A percentile compares a stretch with the other conserved stretches of the same genome.
These are phyloP conservation scores for Nemania sp. DNA, from an alignment of 2,329 filamentous ascomycete species.

Conservation along the genomic window DNA sequence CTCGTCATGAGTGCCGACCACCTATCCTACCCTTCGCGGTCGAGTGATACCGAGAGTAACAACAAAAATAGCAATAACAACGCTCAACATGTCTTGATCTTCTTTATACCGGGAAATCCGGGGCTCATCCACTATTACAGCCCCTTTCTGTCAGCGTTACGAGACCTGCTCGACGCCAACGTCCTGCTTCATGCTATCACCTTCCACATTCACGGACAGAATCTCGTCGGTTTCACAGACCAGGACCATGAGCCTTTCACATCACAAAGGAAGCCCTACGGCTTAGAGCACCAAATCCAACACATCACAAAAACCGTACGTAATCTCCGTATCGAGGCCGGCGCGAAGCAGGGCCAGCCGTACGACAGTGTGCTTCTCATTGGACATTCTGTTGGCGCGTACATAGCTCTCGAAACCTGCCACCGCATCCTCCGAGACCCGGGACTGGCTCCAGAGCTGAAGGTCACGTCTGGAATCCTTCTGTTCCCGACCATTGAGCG, in stretches of 20 bases:
- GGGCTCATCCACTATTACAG: conserved; percentile 80
- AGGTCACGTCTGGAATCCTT: conserved; percentile 67
- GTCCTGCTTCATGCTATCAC: conserved; percentile 45
- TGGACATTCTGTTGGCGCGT: conserved; percentile 80
- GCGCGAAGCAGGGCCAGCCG: conserved; percentile 50
- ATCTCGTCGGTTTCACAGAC: conserved; percentile 70
- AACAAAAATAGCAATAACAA: not conserved
- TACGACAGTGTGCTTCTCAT: conserved; percentile 74
- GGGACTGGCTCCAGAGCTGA: conserved; percentile 53
- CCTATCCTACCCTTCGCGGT: conserved; percentile 34
- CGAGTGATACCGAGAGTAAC: conserved; percentile 14
- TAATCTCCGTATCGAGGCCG: conserved; percentile 47
- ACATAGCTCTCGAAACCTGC: conserved; percentile 77
- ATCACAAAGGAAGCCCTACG: conserved; percentile 58
- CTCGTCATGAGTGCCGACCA: conserved; percentile 29
- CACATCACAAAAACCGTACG: conserved; percentile 56
- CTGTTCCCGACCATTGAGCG: conserved; percentile 82
- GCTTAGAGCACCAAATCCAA: conserved; percentile 66
- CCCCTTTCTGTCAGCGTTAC: conserved; percentile 71
- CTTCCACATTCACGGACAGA: conserved; percentile 69
- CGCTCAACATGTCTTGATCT: conserved; percentile 64
- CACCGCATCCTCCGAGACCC: conserved; percentile 63
- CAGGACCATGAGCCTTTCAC: conserved; percentile 62
- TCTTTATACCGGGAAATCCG: conserved; percentile 81
- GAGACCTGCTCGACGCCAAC: conserved; percentile 62